A percentile compares a stretch with the other conserved stretches of the same genome.
Evolutionary conservation across 805 yeast genomes (phyloP).

Genomic region (Candida maris): DNA sequence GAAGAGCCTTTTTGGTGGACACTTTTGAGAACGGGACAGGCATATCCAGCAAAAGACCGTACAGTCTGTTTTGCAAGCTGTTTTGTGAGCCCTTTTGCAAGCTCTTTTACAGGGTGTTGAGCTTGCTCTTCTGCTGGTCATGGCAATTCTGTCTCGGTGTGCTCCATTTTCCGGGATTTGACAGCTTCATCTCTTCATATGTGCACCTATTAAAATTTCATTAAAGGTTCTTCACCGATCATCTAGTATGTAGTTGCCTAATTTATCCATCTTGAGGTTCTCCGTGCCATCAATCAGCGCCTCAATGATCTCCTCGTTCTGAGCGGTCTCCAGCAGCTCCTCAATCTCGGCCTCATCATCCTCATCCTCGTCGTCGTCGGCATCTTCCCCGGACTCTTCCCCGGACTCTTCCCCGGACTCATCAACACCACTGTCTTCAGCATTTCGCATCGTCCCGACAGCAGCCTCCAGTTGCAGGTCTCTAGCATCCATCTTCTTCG

Average conservation of each 20-base stretch:
- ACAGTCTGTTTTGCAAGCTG: no score
- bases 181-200: no score
- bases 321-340: slow-evolving; percentile 29
- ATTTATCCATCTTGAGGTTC: slow-evolving; percentile 72
- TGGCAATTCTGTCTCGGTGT: no score
- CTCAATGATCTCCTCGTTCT: slow-evolving; percentile 55
- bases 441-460: slow-evolving; percentile 59
- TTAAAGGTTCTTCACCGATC: no score
- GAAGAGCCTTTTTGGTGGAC: no score
- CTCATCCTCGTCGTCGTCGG: slow-evolving; percentile 32
- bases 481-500: slow-evolving; percentile 38
- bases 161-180: no score
- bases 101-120: no score
- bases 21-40: no score
- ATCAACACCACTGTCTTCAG: slow-evolving; percentile 30
- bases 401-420: slow-evolving; percentile 30
- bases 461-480: slow-evolving; percentile 74
- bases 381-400: slow-evolving; percentile 34
- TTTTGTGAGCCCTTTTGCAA: no score
- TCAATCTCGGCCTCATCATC: slow-evolving; percentile 39
- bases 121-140: no score
- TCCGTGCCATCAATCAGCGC: slow-evolving; percentile 63
- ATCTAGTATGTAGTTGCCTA: slow-evolving; percentile 77
- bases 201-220: no score
- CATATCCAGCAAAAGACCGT: no score